Base-by-base conservation (phyloP, 2,329 filamentous ascomycete species). In the Botryotinia calthae region DNA sequence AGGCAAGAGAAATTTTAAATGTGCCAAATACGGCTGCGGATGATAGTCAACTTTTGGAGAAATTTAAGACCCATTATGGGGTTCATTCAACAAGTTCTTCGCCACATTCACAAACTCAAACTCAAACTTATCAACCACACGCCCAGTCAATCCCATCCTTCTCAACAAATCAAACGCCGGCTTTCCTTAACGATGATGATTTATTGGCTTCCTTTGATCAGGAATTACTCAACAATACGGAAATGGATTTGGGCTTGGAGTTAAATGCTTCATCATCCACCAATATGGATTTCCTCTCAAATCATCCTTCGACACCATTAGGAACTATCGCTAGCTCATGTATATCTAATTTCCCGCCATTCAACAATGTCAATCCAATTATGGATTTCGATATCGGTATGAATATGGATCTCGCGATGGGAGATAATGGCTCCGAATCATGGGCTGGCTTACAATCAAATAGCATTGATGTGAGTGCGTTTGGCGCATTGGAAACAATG, bases 21-120 rank as follows among this genome's bases (percentile, higher is more conserved):
- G 80, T 83, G 44, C 78, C 82, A 7, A 78, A 76, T 8, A 90
- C 88, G 1, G 81, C 88, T 10, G 88, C 87, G 0, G 88, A 90
- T 64, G 87, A 90, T 76, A 76, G 79, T 0, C 81, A 83, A 3
- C 79, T 90, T 28, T 79, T 90, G 69, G 82, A 80, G 34, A 88
- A 86, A 78, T 90, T 90, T 81, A 72, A 72, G 31, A 37, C 4
- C 10, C 28, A n/a, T 40, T 72, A 67, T 67, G 51, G 70, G 6
- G 62, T 72, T 51, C 6, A 44, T 51, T 63, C 42, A 44, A n/a
- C 20, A 1, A 40, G 31, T 51, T 40, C 44, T n/a, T 31, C 69
- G n/a, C 59, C n/a, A 59, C 20, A 59, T 28, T 44, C 66, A 9
- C 66, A 31, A 25, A 56, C 37, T 42, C 66, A 59, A 69, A 44